Evolutionary conservation across 768 basidiomycete species (phyloP).

Genomic region (Lentinula lateritia): DNA sequence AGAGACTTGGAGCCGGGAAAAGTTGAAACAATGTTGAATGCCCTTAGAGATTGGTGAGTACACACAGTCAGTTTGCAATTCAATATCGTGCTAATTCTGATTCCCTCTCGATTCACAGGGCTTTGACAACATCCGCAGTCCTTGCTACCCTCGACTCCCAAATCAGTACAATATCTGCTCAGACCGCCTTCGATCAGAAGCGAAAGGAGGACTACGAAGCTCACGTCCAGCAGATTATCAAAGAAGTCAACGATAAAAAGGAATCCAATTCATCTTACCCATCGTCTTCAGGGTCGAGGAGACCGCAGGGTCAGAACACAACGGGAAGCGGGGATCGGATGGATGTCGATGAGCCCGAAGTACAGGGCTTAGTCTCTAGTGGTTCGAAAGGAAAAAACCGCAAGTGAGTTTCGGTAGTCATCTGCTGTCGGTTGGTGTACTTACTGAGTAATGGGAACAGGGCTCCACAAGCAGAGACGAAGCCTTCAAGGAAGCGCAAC

Average conservation of each 20-base stretch:
- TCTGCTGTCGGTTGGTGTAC: neutral
- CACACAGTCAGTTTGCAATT: no score
- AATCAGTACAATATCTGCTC: slow-evolving; percentile 48
- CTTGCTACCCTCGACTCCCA: slow-evolving; percentile 69
- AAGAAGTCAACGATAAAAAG: slow-evolving; percentile 62
- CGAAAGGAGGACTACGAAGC: slow-evolving; percentile 53
- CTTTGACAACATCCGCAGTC: slow-evolving; percentile 63
- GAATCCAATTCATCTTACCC: slow-evolving; percentile 30
- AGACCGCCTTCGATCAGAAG: slow-evolving; percentile 32
- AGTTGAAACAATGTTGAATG: slow-evolving; percentile 51
- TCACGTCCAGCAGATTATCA: slow-evolving; percentile 44
- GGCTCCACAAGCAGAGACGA: slow-evolving; percentile 38
- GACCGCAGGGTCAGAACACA: slow-evolving; percentile 26
- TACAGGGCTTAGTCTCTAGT: slow-evolving; percentile 15
- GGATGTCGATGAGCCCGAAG: slow-evolving; percentile 58
- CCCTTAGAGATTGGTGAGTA: slow-evolving; percentile 63
- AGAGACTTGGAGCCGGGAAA: slow-evolving; percentile 81
- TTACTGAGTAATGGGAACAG: slow-evolving; percentile 16
- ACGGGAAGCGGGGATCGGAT: slow-evolving; percentile 27
- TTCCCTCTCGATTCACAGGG: slow-evolving; percentile 37
- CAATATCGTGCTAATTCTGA: no score
- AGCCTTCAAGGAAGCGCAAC: slow-evolving; percentile 54
- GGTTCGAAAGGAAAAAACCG: slow-evolving; percentile 49
- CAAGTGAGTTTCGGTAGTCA: slow-evolving; percentile 37
- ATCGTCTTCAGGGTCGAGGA: slow-evolving; percentile 7